These are phyloP conservation scores for Botrytis medusae DNA, from an alignment of 2,329 filamentous ascomycete species.

Conservation along the genomic window DNA sequence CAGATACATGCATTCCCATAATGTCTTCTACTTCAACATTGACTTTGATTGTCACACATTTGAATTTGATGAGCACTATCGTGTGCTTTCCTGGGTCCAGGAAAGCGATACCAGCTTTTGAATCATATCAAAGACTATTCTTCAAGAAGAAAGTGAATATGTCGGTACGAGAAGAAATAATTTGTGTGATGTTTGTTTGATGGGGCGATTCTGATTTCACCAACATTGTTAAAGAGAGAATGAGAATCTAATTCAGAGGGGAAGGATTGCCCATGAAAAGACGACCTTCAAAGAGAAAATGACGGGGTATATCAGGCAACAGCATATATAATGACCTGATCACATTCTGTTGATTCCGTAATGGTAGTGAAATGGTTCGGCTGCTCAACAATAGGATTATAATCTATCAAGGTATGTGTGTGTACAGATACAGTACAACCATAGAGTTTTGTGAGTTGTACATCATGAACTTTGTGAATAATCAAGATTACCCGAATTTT, in stretches of 20 bases:
- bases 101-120: neutral
- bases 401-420: neutral
- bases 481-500: neutral
- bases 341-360: neutral
- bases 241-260: accelerated
- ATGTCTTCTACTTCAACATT: constrained; percentile 94
- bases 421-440: neutral
- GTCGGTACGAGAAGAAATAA: too few species aligned
- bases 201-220: neutral
- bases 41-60: constrained; percentile 96
- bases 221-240: neutral
- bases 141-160: too few species aligned
- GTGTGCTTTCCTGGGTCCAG: too few species aligned
- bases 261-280: too few species aligned
- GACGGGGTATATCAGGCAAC: neutral
- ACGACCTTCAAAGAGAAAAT: neutral
- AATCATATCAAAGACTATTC: too few species aligned
- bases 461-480: neutral
- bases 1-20: constrained; percentile 92
- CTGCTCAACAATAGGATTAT: neutral
- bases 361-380: neutral
- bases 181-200: neutral
- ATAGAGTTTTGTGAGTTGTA: too few species aligned
- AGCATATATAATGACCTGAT: neutral
- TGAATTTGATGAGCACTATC: constrained; percentile 63